A percentile compares a stretch with the other conserved stretches of the same genome.
These are phyloP conservation scores for Ceratobasidium sp. DNA, from an alignment of 1,284 basidiomycete genomes.

Conservation along the genomic window DNA sequence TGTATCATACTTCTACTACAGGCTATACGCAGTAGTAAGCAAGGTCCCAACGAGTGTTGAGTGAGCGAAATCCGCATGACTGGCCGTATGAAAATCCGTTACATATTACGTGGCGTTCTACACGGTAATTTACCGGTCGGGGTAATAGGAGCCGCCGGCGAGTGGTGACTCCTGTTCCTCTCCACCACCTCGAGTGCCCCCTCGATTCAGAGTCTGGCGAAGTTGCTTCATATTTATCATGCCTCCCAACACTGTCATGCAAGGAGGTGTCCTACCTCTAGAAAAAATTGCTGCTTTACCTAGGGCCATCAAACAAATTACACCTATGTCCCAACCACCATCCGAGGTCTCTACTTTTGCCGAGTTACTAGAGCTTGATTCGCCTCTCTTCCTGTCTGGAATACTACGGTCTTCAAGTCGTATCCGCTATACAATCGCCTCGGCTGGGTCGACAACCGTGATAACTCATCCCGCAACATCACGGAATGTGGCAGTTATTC, in stretches of 20 bases:
- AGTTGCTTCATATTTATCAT: not conserved
- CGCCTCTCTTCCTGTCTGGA: conserved; percentile 21
- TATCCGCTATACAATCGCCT: conserved; percentile 20
- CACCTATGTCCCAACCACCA: not conserved
- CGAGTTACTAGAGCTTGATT: conserved; percentile 15
- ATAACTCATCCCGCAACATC: conserved; percentile 19
- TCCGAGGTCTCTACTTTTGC: not conserved
- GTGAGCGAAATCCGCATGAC: no score
- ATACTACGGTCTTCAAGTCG: not conserved
- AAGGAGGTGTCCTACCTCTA: conserved; percentile 15
- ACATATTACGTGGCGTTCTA: no score
- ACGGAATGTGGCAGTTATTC: conserved; percentile 9
- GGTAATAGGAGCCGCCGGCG: no score
- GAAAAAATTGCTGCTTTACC: conserved; percentile 1
- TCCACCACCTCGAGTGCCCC: not conserved
- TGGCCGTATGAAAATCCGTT: no score
- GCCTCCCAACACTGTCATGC: conserved; percentile 33
- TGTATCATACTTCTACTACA: no score
- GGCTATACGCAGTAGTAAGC: no score
- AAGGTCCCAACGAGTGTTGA: no score
- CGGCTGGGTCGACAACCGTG: conserved; percentile 8
- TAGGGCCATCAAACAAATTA: conserved; percentile 9
- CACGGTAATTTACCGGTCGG: conserved; percentile 10
- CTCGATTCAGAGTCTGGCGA: no score
- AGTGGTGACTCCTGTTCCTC: no score